Percentiles rank a stretch among this genome's conserved stretches.
Conservation (phyloP, 768 basidiomycete genomes). For the Mycena floridula region DNA sequence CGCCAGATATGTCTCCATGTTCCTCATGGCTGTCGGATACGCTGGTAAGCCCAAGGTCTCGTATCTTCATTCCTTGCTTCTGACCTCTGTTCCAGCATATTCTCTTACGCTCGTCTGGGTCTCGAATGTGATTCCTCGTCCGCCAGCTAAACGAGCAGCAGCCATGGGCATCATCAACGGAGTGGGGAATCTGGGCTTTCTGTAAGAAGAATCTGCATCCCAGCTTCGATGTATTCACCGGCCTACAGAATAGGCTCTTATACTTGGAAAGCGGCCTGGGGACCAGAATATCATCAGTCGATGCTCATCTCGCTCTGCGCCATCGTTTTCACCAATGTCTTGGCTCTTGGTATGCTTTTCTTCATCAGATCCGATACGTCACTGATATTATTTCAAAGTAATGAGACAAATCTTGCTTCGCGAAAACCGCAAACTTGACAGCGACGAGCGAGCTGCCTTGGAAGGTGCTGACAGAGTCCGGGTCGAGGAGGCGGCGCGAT, state of each 20-base stretch:
- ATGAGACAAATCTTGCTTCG: slow-evolving; percentile 41
- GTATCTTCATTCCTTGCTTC: not conserved
- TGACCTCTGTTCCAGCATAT: slow-evolving; percentile 24
- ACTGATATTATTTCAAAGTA: slow-evolving; percentile 16
- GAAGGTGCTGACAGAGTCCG: slow-evolving; percentile 39
- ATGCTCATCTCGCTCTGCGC: slow-evolving; percentile 32
- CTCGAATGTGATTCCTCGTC: slow-evolving; percentile 36
- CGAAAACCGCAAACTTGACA: slow-evolving; percentile 46
- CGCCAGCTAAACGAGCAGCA: slow-evolving; percentile 33
- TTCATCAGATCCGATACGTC: too few species aligned
- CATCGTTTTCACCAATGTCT: slow-evolving; percentile 21
- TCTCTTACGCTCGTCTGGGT: slow-evolving; percentile 43
- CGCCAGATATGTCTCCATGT: slow-evolving; percentile 55
- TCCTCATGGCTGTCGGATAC: slow-evolving; percentile 58
- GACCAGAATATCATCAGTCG: slow-evolving; percentile 36
- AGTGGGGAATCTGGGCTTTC: slow-evolving; percentile 34
- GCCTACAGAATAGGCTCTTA: slow-evolving; percentile 29
- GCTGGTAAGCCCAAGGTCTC: slow-evolving; percentile 18
- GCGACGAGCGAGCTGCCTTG: slow-evolving; percentile 37
- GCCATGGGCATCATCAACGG: slow-evolving; percentile 43
- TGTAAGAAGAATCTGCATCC: slow-evolving; percentile 22
- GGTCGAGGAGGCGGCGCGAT: slow-evolving; percentile 49
- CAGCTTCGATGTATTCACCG: not conserved
- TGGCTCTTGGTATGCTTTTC: slow-evolving; percentile 18
- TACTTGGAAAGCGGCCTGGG: slow-evolving; percentile 31